Evolutionary conservation across 2,329 filamentous ascomycete genomes (phyloP).

Genomic region (Pseudopyrenochaeta lycopersici): DNA sequence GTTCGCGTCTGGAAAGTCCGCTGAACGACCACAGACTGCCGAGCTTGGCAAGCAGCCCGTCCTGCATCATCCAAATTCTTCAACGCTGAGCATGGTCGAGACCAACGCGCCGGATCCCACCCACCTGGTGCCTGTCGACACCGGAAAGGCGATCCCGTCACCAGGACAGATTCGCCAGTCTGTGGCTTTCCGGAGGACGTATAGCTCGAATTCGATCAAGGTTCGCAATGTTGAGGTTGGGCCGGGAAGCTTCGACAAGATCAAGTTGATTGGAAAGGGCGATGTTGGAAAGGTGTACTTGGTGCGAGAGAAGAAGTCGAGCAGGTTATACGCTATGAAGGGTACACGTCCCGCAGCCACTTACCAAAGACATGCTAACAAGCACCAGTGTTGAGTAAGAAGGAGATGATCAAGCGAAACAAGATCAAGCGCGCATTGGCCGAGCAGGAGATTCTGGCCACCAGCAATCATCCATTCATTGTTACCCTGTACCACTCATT

Average conservation of each 20-base stretch:
- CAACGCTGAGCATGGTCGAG: constrained; percentile 65
- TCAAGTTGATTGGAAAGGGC: constrained; percentile 98
- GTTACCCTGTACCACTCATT: constrained; percentile 99
- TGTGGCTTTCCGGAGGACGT: constrained; percentile 88
- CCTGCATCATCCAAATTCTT: constrained; percentile 63
- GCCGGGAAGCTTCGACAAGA: constrained; percentile 97
- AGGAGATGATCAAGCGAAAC: constrained; percentile 99
- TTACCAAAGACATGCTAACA: constrained; percentile 34
- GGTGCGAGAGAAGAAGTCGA: constrained; percentile 97
- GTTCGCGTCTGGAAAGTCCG: constrained; percentile 65
- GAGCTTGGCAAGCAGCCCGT: constrained; percentile 86
- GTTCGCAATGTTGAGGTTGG: constrained; percentile 96
- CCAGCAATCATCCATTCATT: constrained; percentile 98
- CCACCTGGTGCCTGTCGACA: constrained; percentile 43
- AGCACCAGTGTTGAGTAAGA: constrained; percentile 88
- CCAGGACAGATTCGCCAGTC: constrained; percentile 71
- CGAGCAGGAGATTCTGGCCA: constrained; percentile 97
- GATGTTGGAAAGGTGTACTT: constrained; percentile 99
- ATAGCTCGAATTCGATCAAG: constrained; percentile 99
- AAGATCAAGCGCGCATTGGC: constrained; percentile 99
- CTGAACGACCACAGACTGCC: constrained; percentile 79
- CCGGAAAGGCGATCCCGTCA: constrained; percentile 66
- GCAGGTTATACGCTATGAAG: constrained; percentile 97
- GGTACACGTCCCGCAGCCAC: constrained; percentile 62
- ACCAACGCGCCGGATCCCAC: constrained; percentile 42